Evolutionary conservation across 73 alveolate species (phyloP).

Genomic region (Paramecium pentaurelia): DNA sequence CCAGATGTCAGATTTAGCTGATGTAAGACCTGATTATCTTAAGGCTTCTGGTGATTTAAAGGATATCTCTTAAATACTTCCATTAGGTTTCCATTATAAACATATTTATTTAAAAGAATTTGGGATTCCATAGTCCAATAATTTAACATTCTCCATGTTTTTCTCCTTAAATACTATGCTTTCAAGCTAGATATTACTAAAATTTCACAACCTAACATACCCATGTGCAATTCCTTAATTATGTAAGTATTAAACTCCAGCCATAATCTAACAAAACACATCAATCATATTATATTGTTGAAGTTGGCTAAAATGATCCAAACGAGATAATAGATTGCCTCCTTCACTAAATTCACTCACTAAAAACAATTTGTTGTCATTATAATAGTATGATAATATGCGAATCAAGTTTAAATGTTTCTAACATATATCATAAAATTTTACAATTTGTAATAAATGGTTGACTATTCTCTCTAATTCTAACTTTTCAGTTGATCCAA

Average conservation of each 20-base stretch:
- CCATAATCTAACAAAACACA: not conserved
- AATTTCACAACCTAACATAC: not conserved
- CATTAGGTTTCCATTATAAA: not conserved
- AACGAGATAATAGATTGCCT: not conserved
- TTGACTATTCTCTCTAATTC: not conserved
- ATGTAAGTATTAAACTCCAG: not conserved
- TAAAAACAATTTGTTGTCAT: not conserved
- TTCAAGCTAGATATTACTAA: not conserved
- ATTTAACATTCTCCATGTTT: not conserved
- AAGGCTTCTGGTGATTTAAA: constrained; percentile 28
- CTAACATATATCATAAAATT: not conserved
- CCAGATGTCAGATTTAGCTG: not conserved
- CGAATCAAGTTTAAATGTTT: not conserved
- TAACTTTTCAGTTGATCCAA: not conserved
- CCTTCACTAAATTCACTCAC: constrained; percentile 28
- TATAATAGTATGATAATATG: not conserved
- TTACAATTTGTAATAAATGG: not conserved
- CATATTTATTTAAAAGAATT: not conserved
- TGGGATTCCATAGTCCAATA: constrained; percentile 24
- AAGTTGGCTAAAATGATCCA: not conserved
- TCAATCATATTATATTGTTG: not conserved
- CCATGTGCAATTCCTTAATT: constrained; percentile 10
- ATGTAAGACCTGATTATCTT: not conserved
- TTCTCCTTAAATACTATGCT: not conserved
- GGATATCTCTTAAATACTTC: not conserved